phyloP scores from a whole-genome alignment of 139 green algal genomes.

The Picochlorum sp. region DNA sequence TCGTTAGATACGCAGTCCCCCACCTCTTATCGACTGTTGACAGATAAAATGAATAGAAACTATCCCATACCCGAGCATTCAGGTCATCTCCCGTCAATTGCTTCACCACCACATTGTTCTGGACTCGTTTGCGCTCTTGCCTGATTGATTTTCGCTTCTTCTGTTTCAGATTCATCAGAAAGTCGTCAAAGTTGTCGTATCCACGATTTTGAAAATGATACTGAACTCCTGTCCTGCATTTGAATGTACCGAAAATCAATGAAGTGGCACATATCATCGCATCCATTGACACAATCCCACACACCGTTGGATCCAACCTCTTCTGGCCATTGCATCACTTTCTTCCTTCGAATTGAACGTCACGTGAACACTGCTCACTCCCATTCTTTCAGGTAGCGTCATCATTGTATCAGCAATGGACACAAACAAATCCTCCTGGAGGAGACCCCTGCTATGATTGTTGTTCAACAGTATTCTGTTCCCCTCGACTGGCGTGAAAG shows the following conservation, averaged over 20 bases:
- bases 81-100: slow-evolving; percentile 50
- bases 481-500: slow-evolving; percentile 82
- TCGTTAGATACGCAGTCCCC: slow-evolving; percentile 79
- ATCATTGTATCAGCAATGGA: slow-evolving; percentile 36
- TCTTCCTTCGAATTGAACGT: slow-evolving; percentile 77
- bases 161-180: slow-evolving; percentile 51
- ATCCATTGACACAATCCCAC: not conserved
- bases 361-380: slow-evolving; percentile 63
- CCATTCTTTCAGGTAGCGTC: slow-evolving; percentile 36
- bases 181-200: not conserved
- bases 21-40: slow-evolving; percentile 70
- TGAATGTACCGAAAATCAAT: too few relatives aligned
- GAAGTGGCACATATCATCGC: too few relatives aligned
- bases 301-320: slow-evolving; percentile 60
- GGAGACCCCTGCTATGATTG: not conserved
- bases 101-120: slow-evolving; percentile 38
- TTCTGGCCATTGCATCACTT: slow-evolving; percentile 37
- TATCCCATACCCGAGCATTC: slow-evolving; percentile 61
- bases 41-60: slow-evolving; percentile 71
- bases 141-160: slow-evolving; percentile 81
- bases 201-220: slow-evolving; percentile 28
- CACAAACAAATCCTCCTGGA: slow-evolving; percentile 18
- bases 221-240: slow-evolving; percentile 37
- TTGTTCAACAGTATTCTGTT: slow-evolving; percentile 41
- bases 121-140: slow-evolving; percentile 77